These are phyloP conservation scores for Leucocoprinus gongylophorus DNA, from an alignment of 1,284 basidiomycete genomes.

Conservation along the genomic window DNA sequence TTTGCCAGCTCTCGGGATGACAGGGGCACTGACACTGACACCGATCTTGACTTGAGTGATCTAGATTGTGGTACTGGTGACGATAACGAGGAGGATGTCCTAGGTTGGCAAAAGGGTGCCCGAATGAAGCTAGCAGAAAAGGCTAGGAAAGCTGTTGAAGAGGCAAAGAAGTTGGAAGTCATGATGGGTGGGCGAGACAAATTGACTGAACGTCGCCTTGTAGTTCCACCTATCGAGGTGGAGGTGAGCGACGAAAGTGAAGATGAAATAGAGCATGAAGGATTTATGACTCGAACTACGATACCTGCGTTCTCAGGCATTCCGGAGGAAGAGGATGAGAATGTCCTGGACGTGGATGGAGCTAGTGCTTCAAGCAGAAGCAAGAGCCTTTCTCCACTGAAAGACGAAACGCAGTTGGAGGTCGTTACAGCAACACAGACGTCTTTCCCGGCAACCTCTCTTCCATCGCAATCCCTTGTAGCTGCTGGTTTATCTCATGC, in stretches of 20 bases:
- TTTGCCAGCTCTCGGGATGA: constrained; percentile 59
- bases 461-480: neutral
- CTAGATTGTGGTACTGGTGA: constrained; percentile 28
- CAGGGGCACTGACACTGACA: constrained; percentile 51
- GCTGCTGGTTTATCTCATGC: neutral
- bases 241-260: constrained; percentile 81
- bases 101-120: constrained; percentile 59
- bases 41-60: constrained; percentile 44
- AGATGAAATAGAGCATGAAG: constrained; percentile 41
- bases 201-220: constrained; percentile 26
- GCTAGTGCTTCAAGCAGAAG: constrained; percentile 13
- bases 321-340: constrained; percentile 65
- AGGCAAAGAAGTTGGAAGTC: constrained; percentile 43
- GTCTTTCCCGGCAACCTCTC: constrained; percentile 31
- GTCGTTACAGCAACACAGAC: constrained; percentile 39
- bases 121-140: constrained; percentile 69
- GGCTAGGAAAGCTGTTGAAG: constrained; percentile 57
- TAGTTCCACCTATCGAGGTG: constrained; percentile 63
- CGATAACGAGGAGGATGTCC: constrained; percentile 31
- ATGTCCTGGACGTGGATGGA: constrained; percentile 26
- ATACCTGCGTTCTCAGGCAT: constrained; percentile 36
- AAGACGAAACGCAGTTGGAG: constrained; percentile 25
- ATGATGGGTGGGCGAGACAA: constrained; percentile 27
- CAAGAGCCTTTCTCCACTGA: constrained; percentile 21
- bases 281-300: constrained; percentile 28